Percentiles rank a stretch among this genome's conserved stretches.
phyloP scores from a whole-genome alignment of 2,329 filamentous ascomycete genomes.

The Xylaria sp. region DNA sequence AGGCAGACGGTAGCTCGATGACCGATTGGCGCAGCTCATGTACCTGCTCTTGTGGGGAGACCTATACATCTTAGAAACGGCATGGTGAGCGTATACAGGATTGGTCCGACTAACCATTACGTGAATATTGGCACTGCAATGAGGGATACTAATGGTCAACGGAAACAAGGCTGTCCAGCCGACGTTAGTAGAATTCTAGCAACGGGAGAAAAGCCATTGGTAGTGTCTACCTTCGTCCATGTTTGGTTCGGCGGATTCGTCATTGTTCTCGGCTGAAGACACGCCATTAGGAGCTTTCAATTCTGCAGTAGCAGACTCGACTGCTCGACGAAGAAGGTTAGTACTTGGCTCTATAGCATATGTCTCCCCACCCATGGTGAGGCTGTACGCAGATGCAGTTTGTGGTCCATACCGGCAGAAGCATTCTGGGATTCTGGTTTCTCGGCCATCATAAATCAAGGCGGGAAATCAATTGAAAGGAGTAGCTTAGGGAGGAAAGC shows the following conservation, averaged over 20 bases:
- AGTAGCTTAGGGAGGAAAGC: constrained; percentile 29
- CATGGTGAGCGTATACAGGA: constrained; percentile 14
- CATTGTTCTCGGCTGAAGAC: constrained; percentile 40
- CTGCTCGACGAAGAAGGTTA: constrained; percentile 39
- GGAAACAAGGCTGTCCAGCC: constrained; percentile 60
- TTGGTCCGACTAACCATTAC: constrained; percentile 74
- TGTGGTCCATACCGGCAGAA: constrained; percentile 40
- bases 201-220: neutral
- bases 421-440: constrained; percentile 44
- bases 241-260: constrained; percentile 44
- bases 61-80: constrained; percentile 60
- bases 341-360: constrained; percentile 4
- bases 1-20: constrained; percentile 90
- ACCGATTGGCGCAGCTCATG: constrained; percentile 97
- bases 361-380: neutral
- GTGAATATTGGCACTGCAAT: constrained; percentile 80
- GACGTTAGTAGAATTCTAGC: constrained; percentile 23
- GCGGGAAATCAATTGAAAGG: constrained; percentile 25
- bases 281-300: constrained; percentile 43
- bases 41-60: constrained; percentile 93
- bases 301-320: constrained; percentile 41
- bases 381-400: constrained; percentile 2
- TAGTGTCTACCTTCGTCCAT: constrained; percentile 44
- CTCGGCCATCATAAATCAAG: constrained; percentile 46
- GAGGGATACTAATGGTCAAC: constrained; percentile 83